Percentiles rank a stretch among this genome's conserved stretches.
Evolutionary conservation across 768 basidiomycete species (phyloP).

Genomic region (Termitomyces sp.): DNA sequence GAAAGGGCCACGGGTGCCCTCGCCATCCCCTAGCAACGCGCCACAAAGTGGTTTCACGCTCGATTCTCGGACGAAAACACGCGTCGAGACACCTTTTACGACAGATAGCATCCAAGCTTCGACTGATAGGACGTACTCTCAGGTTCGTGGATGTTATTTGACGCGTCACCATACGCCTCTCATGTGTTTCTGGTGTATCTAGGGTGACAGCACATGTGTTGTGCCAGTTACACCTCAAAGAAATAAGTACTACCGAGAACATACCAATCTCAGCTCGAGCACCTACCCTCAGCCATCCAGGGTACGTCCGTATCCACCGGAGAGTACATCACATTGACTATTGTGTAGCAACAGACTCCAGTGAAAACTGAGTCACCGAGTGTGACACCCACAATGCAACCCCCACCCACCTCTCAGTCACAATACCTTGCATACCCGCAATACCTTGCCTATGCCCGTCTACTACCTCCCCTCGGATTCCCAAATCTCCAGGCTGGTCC

Average conservation of each 20-base stretch:
- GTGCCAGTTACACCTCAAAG: slow-evolving; percentile 55
- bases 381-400: slow-evolving; percentile 27
- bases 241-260: slow-evolving; percentile 57
- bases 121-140: slow-evolving; percentile 20
- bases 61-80: slow-evolving; percentile 47
- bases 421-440: slow-evolving; percentile 34
- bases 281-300: slow-evolving; percentile 19
- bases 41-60: slow-evolving; percentile 39
- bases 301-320: slow-evolving; percentile 17
- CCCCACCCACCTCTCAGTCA: slow-evolving; percentile 17
- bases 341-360: slow-evolving; percentile 17
- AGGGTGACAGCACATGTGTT: slow-evolving; percentile 12
- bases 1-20: slow-evolving; percentile 32
- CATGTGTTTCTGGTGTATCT: neutral
- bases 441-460: slow-evolving; percentile 24
- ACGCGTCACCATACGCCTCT: slow-evolving; percentile 19
- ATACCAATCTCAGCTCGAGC: slow-evolving; percentile 30
- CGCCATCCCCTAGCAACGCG: slow-evolving; percentile 49
- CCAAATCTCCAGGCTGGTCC: slow-evolving; percentile 25
- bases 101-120: slow-evolving; percentile 25
- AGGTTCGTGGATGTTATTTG: slow-evolving; percentile 37
- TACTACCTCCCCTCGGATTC: slow-evolving; percentile 24
- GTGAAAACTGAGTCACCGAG: slow-evolving; percentile 42
- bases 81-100: slow-evolving; percentile 43
- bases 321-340: slow-evolving; percentile 9